These are phyloP conservation scores for Dendrocalamus latiflorus DNA, from an alignment of 202 grass and related monocot species.

Conservation along the genomic window DNA sequence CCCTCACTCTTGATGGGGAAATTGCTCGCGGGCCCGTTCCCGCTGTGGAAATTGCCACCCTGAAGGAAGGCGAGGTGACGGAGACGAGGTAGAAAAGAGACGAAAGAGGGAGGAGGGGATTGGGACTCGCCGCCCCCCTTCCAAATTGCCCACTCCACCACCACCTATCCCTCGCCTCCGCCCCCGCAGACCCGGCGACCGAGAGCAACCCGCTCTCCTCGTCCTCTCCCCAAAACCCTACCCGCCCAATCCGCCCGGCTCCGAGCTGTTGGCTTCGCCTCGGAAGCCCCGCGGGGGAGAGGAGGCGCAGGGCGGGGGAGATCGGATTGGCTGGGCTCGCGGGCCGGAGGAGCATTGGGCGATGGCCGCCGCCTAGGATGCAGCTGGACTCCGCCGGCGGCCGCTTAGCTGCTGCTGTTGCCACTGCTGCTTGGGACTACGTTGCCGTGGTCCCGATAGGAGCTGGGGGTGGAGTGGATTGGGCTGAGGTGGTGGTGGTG, in stretches of 20 bases:
- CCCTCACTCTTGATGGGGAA: no score
- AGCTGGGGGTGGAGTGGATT: constrained; percentile 6
- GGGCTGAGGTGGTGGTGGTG: constrained; percentile 11
- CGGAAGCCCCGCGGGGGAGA: not conserved
- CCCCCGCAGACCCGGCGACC: not conserved
- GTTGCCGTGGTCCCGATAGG: constrained; percentile 34
- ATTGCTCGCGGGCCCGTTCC: no score
- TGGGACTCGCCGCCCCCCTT: constrained; percentile 40
- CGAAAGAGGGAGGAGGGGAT: constrained; percentile 33
- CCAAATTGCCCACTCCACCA: constrained; percentile 37
- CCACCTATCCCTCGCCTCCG: not conserved
- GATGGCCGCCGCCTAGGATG: constrained; percentile 46
- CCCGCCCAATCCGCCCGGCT: constrained; percentile 10
- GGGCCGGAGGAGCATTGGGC: constrained; percentile 32
- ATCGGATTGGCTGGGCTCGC: constrained; percentile 33
- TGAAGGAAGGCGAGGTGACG: constrained; percentile 16
- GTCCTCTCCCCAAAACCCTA: constrained; percentile 7
- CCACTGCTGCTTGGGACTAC: not conserved
- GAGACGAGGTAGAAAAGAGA: constrained; percentile 28
- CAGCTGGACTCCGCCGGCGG: constrained; percentile 46
- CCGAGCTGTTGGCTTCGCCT: constrained; percentile 3
- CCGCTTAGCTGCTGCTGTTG: constrained; percentile 18
- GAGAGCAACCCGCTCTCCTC: not conserved
- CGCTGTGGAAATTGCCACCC: no score
- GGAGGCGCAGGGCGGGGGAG: constrained; percentile 8